Percentiles rank a stretch among this genome's conserved stretches.
Evolutionary conservation across 805 yeast species (phyloP).

Genomic region (Pichia heedii): DNA sequence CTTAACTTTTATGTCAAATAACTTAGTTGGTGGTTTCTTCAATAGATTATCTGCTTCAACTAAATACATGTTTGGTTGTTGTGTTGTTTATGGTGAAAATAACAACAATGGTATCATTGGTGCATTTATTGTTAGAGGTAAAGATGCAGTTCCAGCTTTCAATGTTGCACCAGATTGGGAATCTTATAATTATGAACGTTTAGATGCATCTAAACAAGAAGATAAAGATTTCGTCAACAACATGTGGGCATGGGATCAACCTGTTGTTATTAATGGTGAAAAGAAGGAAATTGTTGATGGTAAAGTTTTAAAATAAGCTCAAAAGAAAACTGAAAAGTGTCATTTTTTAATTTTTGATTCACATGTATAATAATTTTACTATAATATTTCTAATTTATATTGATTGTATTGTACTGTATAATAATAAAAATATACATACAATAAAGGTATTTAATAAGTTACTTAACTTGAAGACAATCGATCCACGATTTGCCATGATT

Average conservation of each 20-base stretch:
- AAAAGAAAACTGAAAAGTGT: background rate
- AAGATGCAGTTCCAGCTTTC: slow-evolving; percentile 83
- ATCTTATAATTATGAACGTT: slow-evolving; percentile 74
- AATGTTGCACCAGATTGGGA: slow-evolving; percentile 99
- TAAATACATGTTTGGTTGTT: slow-evolving; percentile 88
- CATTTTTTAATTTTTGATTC: background rate
- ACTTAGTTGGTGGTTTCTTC: slow-evolving; percentile 96
- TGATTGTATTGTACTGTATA: no score
- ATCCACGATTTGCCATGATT: slow-evolving; percentile 8
- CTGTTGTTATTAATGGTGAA: slow-evolving; percentile 72
- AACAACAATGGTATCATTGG: slow-evolving; percentile 96
- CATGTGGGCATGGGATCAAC: slow-evolving; percentile 98
- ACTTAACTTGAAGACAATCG: slow-evolving; percentile 8
- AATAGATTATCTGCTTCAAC: slow-evolving; percentile 86
- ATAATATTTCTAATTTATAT: no score
- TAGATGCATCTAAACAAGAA: slow-evolving; percentile 70
- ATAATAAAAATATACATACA: no score
- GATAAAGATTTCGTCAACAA: slow-evolving; percentile 75
- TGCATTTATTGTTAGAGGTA: slow-evolving; percentile 92
- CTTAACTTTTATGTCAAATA: slow-evolving; percentile 95
- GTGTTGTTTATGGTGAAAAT: slow-evolving; percentile 97
- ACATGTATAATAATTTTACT: background rate
- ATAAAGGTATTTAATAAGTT: no score
- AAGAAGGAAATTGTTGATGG: slow-evolving; percentile 90
- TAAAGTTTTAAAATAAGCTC: slow-evolving; percentile 81